Evolutionary conservation across 2,329 filamentous ascomycete species (phyloP), one percentile per base, ranked within the genome.

Genomic region (Neopestalotiopsis clavispora): DNA sequence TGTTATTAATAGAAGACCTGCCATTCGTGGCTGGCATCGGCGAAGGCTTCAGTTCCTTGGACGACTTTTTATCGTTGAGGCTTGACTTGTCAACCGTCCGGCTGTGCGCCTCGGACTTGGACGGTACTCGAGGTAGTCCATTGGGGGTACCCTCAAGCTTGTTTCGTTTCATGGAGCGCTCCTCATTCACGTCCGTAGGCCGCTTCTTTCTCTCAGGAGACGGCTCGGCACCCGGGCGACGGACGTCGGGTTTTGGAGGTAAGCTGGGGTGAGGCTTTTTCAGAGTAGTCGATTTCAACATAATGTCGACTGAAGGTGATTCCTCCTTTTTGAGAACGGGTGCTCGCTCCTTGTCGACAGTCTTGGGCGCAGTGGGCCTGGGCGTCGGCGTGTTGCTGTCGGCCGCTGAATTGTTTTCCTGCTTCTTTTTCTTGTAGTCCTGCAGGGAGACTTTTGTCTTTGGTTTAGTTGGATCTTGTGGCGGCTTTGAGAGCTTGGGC

Each of bases 401-500:
- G 42, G 42, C 7, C 10, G 34, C 34, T 38, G 34, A 38, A 10
- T 9, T 38, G 34, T 38, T 38, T 57, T 65, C 62, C 10, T 63
- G 80, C 75, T 85, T 86, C 76, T 86, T 86, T 70, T 86, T 89
- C 78, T 86, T 87, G 73, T 89, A 90, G 75, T 89, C 87, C 77
- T 85, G 87, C 70, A 90, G 78, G 14, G 87, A 88, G 71, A 89
- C 76, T 76, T 89, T 88, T 63, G 79, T 81, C 59, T 78, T 75
- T 20, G 78, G 75, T 80, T 87, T 88, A 77, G 84, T 88, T 72
- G 76, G 73, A 68, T 74, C 74, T 66, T 59, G 69, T 70, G 66
- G 76, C 58, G 69, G 70, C n/a, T 69, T 73, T 13, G 73, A 63
- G 40, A 73, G 69, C 23, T 68, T 72, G 40, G 68, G 72, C 69